Conservation (phyloP, 2,329 filamentous ascomycete genomes). For the Pseudocercospora eumusae region DNA sequence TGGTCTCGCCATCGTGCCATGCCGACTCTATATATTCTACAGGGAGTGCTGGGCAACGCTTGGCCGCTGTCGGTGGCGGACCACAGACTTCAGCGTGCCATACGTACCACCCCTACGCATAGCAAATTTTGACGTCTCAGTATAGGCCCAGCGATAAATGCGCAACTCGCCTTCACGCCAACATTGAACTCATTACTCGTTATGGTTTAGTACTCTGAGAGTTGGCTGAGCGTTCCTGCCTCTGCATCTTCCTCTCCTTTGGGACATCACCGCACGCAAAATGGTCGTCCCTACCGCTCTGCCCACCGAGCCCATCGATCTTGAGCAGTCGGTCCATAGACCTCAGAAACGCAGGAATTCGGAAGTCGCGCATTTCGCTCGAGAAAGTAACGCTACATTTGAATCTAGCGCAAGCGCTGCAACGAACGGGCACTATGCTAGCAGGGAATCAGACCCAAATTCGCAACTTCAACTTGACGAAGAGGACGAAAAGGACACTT, state of each 20-base stretch:
- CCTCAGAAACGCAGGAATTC: background rate
- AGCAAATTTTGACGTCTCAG: too few relatives aligned
- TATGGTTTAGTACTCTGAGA: background rate
- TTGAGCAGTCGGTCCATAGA: constrained; percentile 2
- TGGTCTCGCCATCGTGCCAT: background rate
- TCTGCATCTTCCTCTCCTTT: background rate
- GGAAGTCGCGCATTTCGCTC: background rate
- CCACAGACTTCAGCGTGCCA: background rate
- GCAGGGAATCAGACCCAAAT: constrained; percentile 6
- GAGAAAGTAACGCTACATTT: background rate
- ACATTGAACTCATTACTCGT: background rate
- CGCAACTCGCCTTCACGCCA: background rate
- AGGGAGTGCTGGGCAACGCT: background rate
- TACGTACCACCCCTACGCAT: too few relatives aligned
- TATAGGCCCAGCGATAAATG: too few relatives aligned
- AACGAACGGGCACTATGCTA: constrained; percentile 10
- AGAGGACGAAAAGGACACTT: background rate
- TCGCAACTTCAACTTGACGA: background rate
- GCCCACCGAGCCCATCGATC: constrained; percentile 21
- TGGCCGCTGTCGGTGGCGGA: background rate
- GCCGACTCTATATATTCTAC: background rate
- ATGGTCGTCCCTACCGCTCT: constrained; percentile 27
- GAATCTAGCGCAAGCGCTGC: constrained; percentile 11
- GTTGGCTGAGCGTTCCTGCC: background rate
- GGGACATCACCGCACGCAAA: background rate